Percentiles rank a stretch among this genome's conserved stretches.
Evolutionary conservation across 2,329 filamentous ascomycete genomes (phyloP).

Genomic region (Talaromyces albobiverticillius): DNA sequence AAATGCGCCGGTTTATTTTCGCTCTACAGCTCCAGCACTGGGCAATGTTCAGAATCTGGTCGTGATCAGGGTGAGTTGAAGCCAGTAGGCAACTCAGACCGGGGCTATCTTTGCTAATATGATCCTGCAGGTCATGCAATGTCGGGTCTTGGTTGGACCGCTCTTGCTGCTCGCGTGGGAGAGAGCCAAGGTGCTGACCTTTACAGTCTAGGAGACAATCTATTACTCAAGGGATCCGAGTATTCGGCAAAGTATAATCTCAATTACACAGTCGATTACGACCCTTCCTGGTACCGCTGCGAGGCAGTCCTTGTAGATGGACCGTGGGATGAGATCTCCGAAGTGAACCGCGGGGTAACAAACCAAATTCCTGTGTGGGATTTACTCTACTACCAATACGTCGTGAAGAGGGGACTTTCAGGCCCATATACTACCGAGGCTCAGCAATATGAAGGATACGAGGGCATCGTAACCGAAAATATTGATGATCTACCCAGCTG

Average conservation of each 20-base stretch:
- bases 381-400: slow-evolving; percentile 34
- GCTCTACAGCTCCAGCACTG: slow-evolving; percentile 30
- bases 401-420: slow-evolving; percentile 22
- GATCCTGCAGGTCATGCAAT: slow-evolving; percentile 23
- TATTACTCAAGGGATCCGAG: slow-evolving; percentile 36
- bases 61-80: slow-evolving; percentile 30
- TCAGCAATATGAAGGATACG: slow-evolving; percentile 16
- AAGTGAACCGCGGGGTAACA: slow-evolving; percentile 16
- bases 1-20: slow-evolving; percentile 33
- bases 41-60: slow-evolving; percentile 36
- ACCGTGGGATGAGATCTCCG: slow-evolving; percentile 33
- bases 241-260: slow-evolving; percentile 42
- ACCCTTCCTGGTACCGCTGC: slow-evolving; percentile 37
- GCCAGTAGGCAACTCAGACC: too few species aligned
- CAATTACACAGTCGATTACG: slow-evolving; percentile 32
- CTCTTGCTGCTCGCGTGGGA: slow-evolving; percentile 30
- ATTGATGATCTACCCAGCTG: slow-evolving; percentile 27
- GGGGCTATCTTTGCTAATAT: too few species aligned
- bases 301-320: slow-evolving; percentile 41
- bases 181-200: slow-evolving; percentile 38
- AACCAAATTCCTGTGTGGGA: slow-evolving; percentile 18
- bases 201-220: slow-evolving; percentile 28
- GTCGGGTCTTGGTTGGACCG: slow-evolving; percentile 34
- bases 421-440: slow-evolving; percentile 21
- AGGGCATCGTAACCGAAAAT: slow-evolving; percentile 13